Evolutionary conservation across 441 rosid species (phyloP).

Genomic region (Manihot esculenta): DNA sequence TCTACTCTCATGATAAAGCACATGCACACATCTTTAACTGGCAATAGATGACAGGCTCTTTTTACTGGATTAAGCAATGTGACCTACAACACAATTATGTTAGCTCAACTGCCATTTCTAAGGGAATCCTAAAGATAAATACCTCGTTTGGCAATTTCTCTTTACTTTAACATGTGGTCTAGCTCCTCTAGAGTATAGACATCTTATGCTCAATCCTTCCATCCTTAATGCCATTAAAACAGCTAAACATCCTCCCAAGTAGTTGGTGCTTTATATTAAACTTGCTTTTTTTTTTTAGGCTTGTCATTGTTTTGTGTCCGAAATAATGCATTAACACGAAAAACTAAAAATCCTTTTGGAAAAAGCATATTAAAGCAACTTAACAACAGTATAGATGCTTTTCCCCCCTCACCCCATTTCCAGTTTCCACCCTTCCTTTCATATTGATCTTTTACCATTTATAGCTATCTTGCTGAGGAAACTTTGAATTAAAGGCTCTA

Average conservation of each 20-base stretch:
- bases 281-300: no score
- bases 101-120: constrained; percentile 11
- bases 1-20: constrained; percentile 4
- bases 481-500: constrained; percentile 15
- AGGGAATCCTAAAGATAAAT: neutral
- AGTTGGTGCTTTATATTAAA: no score
- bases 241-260: no score
- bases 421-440: constrained; percentile 14
- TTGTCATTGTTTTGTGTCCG: no score
- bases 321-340: no score
- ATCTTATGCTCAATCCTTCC: no score
- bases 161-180: no score
- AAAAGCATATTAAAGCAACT: constrained; percentile 15
- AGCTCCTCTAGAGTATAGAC: no score
- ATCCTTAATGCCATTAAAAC: no score
- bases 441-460: constrained; percentile 6
- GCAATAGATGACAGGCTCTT: neutral
- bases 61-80: neutral
- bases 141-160: neutral
- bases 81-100: neutral
- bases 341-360: neutral
- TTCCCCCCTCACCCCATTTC: constrained; percentile 20
- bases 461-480: constrained; percentile 18
- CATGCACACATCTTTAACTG: constrained; percentile 13
- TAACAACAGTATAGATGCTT: neutral